Base-by-base conservation (phyloP, 352 stramenopile species). In the Phytophthora sp. region DNA sequence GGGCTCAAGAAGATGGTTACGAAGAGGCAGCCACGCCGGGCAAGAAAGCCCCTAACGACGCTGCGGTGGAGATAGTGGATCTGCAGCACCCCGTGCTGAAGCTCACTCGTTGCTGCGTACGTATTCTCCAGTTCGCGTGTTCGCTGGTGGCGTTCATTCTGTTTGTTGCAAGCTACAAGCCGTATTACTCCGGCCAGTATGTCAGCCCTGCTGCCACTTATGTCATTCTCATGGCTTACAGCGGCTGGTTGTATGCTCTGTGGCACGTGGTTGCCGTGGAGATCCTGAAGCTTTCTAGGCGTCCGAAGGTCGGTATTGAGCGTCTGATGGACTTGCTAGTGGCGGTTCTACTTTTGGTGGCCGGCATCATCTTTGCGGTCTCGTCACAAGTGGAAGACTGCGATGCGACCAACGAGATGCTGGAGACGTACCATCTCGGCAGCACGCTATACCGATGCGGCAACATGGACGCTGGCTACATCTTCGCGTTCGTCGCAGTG, bases 151-250 rank as follows among this genome's bases (percentile, higher is more conserved):
- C 80, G 15, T 70, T 42, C 56, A 76, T 67, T 8, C 64, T 71
- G 26, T 16, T 67, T 12, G 71, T n/a, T n/a, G n/a, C 27, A 50
- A 30, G 68, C 50, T 83, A 80, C 71, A 72, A 71, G 27, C 74
- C 74, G 54, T 83, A 83, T 65, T 83, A 69, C 69, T 77, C 71
- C 4, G 74, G 74, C 11, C 74, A 80, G 58, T 83, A 80, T 65
- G 41, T 80, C 38, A 49, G 18, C 35, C 75, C 75, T 39, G 73
- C 68, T 69, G 59, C 72, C 47, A 79, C 62, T n/a, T 84, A 71
- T 63, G 63, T 59, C 13, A 80, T 84, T 39, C 70, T 84, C 51
- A 71, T 79, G 56, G 54, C 69, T 18, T 84, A 81, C 66, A 79
- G 62, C 38, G 69, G 54, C 41, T 62, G 67, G n/a, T 23, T 79